Base-by-base conservation (phyloP, 306 rosid genomes). In the Dalbergia cultrata region DNA sequence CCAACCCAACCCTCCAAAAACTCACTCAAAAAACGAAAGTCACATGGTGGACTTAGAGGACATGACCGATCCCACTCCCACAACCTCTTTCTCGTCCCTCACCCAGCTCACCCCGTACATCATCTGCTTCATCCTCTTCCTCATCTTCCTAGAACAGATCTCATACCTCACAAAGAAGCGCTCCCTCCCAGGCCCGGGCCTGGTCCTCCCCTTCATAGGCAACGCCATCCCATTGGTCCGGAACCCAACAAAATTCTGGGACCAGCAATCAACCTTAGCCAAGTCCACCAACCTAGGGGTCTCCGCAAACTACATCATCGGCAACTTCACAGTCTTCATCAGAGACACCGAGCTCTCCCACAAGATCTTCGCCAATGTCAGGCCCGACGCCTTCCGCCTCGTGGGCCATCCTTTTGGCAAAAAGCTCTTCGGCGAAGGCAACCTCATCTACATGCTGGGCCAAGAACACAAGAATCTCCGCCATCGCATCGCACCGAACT, bases 331-430 rank as follows among this genome's bases (percentile, higher is more conserved):
- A 78, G 47, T 93, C 68, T 93, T 90, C 90, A 86, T 93, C 68
- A 83, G 94, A 14, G 96, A 95, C 84, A 74, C 96, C 5, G 90
- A 90, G 5, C 97, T 95, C 59, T 95, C 93, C 9, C 97, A 91
- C 84, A 89, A 88, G 74, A 49, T 95, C 63, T 95, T 95, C 85
- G 62, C 95, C 72, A 95, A 95, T 83, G 99, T 95, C 9, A 86
- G 89, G 14, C 92, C 96, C 44, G 84, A 93, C 31, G 98, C 97
- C 0, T 90, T 95, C 67, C 85, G 39, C 33, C 85, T 95, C 0
- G 89, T 95, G 34, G 98, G 98, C 14, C 99, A 95, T 34, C 99
- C 99, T 1, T 95, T 95, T 19, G 99, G 98, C 0, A 93, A 95
- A 35, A 95, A 93, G 70, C 97, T 95, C 1, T 95, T 95, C 53